These are phyloP conservation scores for Nicotiana attenuata DNA, from an alignment of 257 asterid genomes.

Conservation along the genomic window DNA sequence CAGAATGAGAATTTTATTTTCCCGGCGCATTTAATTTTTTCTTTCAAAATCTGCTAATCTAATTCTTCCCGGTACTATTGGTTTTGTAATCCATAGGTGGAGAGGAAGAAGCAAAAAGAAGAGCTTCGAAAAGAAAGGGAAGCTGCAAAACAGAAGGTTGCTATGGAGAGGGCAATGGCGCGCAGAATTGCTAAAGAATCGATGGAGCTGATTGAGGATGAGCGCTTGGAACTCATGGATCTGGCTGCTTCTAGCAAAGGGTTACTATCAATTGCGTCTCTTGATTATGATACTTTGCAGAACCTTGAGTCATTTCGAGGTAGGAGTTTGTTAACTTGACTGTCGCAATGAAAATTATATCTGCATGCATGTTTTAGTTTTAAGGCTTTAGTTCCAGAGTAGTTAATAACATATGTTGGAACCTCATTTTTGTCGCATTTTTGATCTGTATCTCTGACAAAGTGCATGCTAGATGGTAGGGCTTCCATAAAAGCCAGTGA, in stretches of 20 bases:
- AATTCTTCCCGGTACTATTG: neutral
- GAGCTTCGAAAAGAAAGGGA: conserved; percentile 81
- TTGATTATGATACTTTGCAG: conserved; percentile 83
- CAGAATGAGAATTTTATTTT: neutral
- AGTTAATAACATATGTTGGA: neutral
- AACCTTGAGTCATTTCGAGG: conserved; percentile 85
- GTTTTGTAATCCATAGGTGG: conserved; percentile 49
- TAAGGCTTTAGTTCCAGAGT: neutral
- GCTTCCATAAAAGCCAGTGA: neutral
- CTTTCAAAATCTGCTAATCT: neutral
- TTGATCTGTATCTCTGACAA: neutral
- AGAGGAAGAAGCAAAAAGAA: conserved; percentile 89
- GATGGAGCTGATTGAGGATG: conserved; percentile 95
- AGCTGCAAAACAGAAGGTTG: conserved; percentile 78
- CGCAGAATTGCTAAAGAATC: conserved; percentile 93
- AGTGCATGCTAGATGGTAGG: neutral
- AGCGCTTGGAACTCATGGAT: conserved; percentile 96
- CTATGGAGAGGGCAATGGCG: conserved; percentile 88
- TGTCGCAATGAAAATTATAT: neutral
- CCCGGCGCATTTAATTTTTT: neutral
- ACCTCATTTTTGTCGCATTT: neutral
- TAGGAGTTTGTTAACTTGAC: conserved; percentile 32
- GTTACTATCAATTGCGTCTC: conserved; percentile 72
- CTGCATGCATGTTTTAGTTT: neutral
- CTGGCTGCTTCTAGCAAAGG: conserved; percentile 90